phyloP scores from a whole-genome alignment of 1,139 yeast genomes.

The Zygotorulaspora mrakii region DNA sequence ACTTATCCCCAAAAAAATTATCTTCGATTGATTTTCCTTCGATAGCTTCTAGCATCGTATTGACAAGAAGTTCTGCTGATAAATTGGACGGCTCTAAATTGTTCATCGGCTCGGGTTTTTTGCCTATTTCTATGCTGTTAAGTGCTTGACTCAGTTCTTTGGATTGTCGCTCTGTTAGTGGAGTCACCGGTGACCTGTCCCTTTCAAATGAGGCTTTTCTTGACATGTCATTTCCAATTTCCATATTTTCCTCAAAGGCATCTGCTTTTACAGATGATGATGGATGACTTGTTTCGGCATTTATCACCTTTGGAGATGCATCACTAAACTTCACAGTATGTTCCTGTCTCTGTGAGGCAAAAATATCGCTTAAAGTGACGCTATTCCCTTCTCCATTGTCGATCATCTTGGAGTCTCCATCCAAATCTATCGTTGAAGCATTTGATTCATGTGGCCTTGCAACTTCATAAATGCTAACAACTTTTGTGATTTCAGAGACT shows the following conservation, averaged over 20 bases:
- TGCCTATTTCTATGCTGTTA: conserved; percentile 15
- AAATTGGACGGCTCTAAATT: conserved; percentile 3
- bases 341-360: conserved; percentile 16
- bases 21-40: neutral
- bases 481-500: conserved; percentile 40
- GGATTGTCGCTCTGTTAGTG: conserved; percentile 18
- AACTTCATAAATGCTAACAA: conserved; percentile 38
- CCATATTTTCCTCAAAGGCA: neutral
- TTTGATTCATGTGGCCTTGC: conserved; percentile 1
- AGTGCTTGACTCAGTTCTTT: conserved; percentile 16
- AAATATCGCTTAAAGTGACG: conserved; percentile 28
- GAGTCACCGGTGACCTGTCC: conserved; percentile 17
- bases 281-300: conserved; percentile 11
- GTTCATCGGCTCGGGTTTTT: conserved; percentile 1
- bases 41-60: conserved; percentile 10
- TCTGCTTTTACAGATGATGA: conserved; percentile 10
- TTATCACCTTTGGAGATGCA: conserved; percentile 26
- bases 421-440: conserved; percentile 12
- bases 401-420: conserved; percentile 36
- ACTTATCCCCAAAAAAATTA: conserved; percentile 8
- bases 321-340: conserved; percentile 30
- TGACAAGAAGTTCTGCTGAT: conserved; percentile 14
- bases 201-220: conserved; percentile 13
- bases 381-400: conserved; percentile 29
- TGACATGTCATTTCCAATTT: conserved; percentile 7